Percentiles rank a stretch among this genome's conserved stretches.
phyloP scores from a whole-genome alignment of 805 yeast genomes.

The Candida succiphila region DNA sequence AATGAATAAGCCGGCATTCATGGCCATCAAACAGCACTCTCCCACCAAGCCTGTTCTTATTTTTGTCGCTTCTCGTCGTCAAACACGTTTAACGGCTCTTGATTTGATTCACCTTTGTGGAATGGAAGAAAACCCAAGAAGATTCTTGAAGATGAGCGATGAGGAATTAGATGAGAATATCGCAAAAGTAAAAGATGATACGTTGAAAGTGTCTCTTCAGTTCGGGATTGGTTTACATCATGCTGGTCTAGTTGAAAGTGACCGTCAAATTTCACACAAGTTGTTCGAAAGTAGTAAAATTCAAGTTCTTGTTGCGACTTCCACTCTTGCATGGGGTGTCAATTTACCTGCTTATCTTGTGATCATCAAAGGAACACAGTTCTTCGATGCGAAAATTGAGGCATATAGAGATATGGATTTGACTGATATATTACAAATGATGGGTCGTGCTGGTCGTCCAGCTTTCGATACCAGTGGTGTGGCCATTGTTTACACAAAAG shows the following conservation, averaged over 20 bases:
- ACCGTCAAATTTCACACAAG: constrained; percentile 60
- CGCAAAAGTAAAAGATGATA: constrained; percentile 66
- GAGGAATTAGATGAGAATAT: constrained; percentile 44
- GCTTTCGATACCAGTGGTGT: constrained; percentile 72
- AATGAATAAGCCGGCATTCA: constrained; percentile 83
- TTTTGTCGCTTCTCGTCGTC: constrained; percentile 80
- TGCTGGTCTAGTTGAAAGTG: constrained; percentile 71
- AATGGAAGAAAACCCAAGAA: constrained; percentile 63
- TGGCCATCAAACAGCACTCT: constrained; percentile 88
- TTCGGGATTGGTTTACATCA: constrained; percentile 79
- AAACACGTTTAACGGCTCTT: constrained; percentile 70
- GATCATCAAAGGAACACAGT: constrained; percentile 68
- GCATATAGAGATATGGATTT: constrained; percentile 74
- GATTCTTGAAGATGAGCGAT: constrained; percentile 60
- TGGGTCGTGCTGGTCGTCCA: constrained; percentile 83
- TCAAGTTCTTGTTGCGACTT: constrained; percentile 67
- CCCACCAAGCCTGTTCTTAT: constrained; percentile 76
- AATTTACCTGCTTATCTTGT: constrained; percentile 75
- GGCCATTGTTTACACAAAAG: constrained; percentile 69
- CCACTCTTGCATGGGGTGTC: constrained; percentile 86
- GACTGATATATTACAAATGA: constrained; percentile 75
- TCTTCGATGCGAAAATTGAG: constrained; percentile 52
- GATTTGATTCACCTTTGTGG: constrained; percentile 76
- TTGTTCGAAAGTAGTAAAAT: constrained; percentile 59
- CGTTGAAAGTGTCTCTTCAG: constrained; percentile 61